Base-by-base conservation (phyloP, 2,329 filamentous ascomycete species). In the Mycosphaerella arachidis region DNA sequence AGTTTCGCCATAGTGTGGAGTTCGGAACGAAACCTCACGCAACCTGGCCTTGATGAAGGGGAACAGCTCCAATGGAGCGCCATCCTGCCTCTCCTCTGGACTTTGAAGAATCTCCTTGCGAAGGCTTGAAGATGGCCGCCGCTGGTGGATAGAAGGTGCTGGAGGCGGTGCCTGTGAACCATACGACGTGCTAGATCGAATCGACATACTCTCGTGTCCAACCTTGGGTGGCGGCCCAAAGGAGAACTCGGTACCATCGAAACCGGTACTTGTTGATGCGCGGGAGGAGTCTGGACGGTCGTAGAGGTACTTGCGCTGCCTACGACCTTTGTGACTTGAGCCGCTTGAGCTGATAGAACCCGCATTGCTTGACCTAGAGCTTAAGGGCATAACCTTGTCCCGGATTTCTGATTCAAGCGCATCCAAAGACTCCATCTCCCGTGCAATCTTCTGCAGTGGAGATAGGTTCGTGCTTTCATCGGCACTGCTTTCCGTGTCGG, bases 21-120 rank as follows among this genome's bases (percentile, higher is more conserved):
- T 85, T 68, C 88, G 87, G 72, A 95, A 96, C 0, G 90, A 87
- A 4, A 97, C 85, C 64, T 96, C 91, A 62, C 85, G 89, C 6
- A 97, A 79, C 16, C 92, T 86, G 48, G 88, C 87, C 57, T 90
- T 87, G 3, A 89, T 93, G 69, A 87, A 93, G 33, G 92, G 91
- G 77, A 97, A 97, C 0, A 97, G 79, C 65, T 97, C 92, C 59
- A 88, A 78, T 4, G 88, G 80, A 61, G 74, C 71, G 0, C 67
- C 71, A 16, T 85, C 85, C 63, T 83, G 82, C 9, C 71, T 60
- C 57, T 92, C 89, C 31, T 91, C 85, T 0, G 92, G 90, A 67
- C 90, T 95, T 35, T 86, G 83, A 1, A 91, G 80, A 1, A 96
- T 82, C 71, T 97, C 91, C 67, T 95, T 87, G 30, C 91, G 85